Conservation (phyloP, 1,139 yeast species). For the Pichia sp. region DNA sequence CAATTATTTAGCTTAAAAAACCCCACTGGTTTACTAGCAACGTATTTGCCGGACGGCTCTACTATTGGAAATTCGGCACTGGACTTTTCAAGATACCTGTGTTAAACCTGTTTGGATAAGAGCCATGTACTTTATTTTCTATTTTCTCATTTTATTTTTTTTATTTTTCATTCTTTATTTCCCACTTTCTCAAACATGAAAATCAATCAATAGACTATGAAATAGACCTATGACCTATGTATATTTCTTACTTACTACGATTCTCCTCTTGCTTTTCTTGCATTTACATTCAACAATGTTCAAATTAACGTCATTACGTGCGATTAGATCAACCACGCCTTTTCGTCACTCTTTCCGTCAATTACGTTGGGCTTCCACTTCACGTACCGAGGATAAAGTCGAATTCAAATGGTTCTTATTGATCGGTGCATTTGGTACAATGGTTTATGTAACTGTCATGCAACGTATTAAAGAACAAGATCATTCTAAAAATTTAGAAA, state of each 20-base stretch:
- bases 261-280: no score
- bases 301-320: neutral
- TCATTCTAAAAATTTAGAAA: constrained; percentile 24
- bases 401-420: constrained; percentile 23
- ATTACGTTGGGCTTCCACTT: neutral
- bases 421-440: constrained; percentile 28
- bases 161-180: neutral
- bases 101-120: no score
- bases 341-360: neutral
- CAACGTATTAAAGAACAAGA: constrained; percentile 28
- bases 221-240: no score
- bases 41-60: no score
- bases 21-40: no score
- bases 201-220: neutral
- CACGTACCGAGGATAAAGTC: constrained; percentile 12
- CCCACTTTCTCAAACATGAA: neutral
- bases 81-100: no score
- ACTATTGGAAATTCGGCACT: no score
- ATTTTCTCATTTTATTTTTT: neutral
- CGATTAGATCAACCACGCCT: neutral
- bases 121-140: no score
- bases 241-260: no score
- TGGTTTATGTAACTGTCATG: constrained; percentile 27
- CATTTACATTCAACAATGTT: neutral
- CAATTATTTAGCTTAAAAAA: no score